Base-by-base conservation (phyloP, 176 grass and related monocot genomes). In the Cocos nucifera region DNA sequence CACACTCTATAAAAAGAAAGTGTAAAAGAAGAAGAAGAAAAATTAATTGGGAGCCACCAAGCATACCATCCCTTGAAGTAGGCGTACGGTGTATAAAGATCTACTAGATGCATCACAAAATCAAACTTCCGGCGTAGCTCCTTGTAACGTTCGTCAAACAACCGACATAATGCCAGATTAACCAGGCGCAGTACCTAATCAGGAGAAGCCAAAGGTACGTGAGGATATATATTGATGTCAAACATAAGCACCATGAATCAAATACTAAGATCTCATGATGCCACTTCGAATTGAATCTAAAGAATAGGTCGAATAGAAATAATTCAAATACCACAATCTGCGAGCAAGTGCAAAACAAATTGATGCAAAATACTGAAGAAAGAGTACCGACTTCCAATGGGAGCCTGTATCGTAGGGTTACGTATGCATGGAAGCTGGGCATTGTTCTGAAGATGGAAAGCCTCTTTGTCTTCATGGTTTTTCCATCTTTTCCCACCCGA, bases 61-160 rank as follows among this genome's bases (percentile, higher is more conserved):
- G 35, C 39, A 0, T 85, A 85, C 83, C 83, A 78, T 86, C 78
- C 83, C 54, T 53, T 78, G 85, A 86, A 95, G 49, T 83, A 83
- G 19, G 72, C 50, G 67, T 85, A 95, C 0, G 89, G 89, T 1
- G 75, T 56, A 54, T 89, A 89, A 10, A 95, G 73, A 4, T 86
- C 79, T 50, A 86, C 72, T 12, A 95, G 82, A 25, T 69, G 82
- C 85, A 80, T 83, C 25, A 82, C 62, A 18, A 75, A 89, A 10
- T 17, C 62, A 75, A 86, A 95, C 22, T 66, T 81, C 16, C 66
- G 64, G 6, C 54, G 56, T 4, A 66, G 15, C 23, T 79, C 60
- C 17, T 79, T 57, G 25, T 79, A 79, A 4, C 17, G 22, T 4
- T 57, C 23, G 0, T 27, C 62, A 16, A 79, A 59, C 17, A 5